Evolutionary conservation across 805 yeast species (phyloP).

Genomic region (Maudiozyma pseudohumilis): DNA sequence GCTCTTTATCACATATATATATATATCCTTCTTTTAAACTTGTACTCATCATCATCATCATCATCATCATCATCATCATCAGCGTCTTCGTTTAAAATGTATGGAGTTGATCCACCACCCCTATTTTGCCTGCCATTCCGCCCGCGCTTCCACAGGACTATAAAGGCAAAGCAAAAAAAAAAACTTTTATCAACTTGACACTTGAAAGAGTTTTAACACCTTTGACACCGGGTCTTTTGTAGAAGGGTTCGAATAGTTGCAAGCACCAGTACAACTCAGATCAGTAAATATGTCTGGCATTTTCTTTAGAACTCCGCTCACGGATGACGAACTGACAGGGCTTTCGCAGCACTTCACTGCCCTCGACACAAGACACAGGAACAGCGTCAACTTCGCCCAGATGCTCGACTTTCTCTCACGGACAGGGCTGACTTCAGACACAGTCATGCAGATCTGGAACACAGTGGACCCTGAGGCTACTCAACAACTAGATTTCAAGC

Average conservation of each 20-base stretch:
- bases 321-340: slow-evolving; percentile 67
- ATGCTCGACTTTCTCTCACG: slow-evolving; percentile 76
- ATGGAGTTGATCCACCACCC: too few relatives aligned
- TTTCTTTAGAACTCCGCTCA: slow-evolving; percentile 30
- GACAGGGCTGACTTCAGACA: slow-evolving; percentile 67
- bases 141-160: too few relatives aligned
- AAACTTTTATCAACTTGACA: neutral
- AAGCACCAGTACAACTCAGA: neutral
- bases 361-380: slow-evolving; percentile 67
- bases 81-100: too few relatives aligned
- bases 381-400: slow-evolving; percentile 77
- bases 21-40: too few relatives aligned
- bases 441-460: slow-evolving; percentile 87
- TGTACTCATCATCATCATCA: too few relatives aligned
- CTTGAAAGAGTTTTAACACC: too few relatives aligned
- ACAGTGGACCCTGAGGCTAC: slow-evolving; percentile 72
- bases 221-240: too few relatives aligned
- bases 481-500: slow-evolving; percentile 72
- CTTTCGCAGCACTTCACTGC: slow-evolving; percentile 70
- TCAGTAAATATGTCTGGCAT: slow-evolving; percentile 15
- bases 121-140: too few relatives aligned
- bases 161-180: neutral
- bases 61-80: too few relatives aligned
- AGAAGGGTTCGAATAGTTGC: neutral
- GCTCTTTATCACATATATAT: too few relatives aligned